Base-by-base conservation (phyloP, 768 basidiomycete species). In the Auriscalpium vulgare region DNA sequence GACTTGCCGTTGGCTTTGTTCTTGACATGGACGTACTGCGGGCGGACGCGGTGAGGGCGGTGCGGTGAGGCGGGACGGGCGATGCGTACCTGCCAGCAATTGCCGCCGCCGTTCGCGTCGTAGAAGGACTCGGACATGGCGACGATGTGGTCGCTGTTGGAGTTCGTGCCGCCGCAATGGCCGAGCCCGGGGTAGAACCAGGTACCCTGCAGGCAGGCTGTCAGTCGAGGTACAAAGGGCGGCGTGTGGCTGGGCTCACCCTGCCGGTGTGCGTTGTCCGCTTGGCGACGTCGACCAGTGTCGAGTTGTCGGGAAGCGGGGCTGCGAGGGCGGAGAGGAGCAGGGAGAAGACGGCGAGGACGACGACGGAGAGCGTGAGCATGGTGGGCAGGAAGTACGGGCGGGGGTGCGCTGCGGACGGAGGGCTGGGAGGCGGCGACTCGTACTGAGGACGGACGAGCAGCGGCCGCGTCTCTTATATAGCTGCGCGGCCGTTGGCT, bases 261-360 rank as follows among this genome's bases (percentile, higher is more conserved):
- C 74, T 71, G 44, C 88, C 88, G 8, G 61, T 64, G 62, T 77
- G 83, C 0, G 79, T 77, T 44, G 71, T 61, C 52, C 87, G 78
- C 67, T 77, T 81, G 56, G 77, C 75, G 37, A 84, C 72, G 29
- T 35, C 46, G 7, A 69, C 62, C 35, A 62, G 54, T 11, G 66
- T 66, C 51, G 68, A 62, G 63, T 69, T 62, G 57, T 67, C 62
- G 29, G 77, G 71, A 9, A 80, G 62, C 29, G 82, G 82, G 8
- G 77, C 69, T 17, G 80, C 80, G 56, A 78, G 62, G 44, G 67
- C 66, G 50, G 74, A 59, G 55, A 77, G 62, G 57, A 79, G 47
- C 60, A 75, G 71, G 52, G 75, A 66, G 66, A 77, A 70, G 64
- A 83, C 59, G 34, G 74, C 64, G 57, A 68, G 55, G 53, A 76